Evolutionary conservation across 345 rosid genomes (phyloP).

Genomic region (Moricandia arvensis): DNA sequence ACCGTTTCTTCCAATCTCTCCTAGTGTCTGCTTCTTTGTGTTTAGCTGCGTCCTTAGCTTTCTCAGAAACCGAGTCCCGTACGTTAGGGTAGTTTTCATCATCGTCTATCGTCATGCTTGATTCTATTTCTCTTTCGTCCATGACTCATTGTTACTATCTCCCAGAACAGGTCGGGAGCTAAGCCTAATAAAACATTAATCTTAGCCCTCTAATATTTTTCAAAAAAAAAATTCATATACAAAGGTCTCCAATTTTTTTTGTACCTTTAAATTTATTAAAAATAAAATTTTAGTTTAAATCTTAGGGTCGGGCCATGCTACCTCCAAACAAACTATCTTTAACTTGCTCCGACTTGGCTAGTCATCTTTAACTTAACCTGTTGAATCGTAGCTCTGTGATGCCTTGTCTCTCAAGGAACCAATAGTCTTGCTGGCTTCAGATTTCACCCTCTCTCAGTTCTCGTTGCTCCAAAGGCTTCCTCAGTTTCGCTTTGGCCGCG

Average conservation of each 20-base stretch:
- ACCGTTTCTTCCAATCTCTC: slow-evolving; percentile 24
- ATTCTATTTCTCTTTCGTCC: slow-evolving; percentile 21
- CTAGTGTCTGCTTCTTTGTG: slow-evolving; percentile 26
- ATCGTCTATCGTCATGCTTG: neutral
- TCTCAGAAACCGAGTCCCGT: slow-evolving; percentile 21
- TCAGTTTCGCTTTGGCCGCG: too few relatives aligned
- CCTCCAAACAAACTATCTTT: slow-evolving; percentile 31
- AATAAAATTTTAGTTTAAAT: too few relatives aligned
- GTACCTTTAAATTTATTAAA: too few relatives aligned
- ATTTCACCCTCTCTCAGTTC: slow-evolving; percentile 6
- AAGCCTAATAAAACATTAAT: too few relatives aligned
- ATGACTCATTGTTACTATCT: slow-evolving; percentile 13
- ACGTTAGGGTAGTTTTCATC: neutral
- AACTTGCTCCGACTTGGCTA: slow-evolving; percentile 30
- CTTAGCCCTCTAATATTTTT: too few relatives aligned
- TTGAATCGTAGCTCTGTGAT: slow-evolving; percentile 15
- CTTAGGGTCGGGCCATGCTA: neutral
- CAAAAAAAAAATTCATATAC: too few relatives aligned
- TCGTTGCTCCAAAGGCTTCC: too few relatives aligned
- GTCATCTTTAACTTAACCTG: slow-evolving; percentile 35
- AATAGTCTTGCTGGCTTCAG: slow-evolving; percentile 8
- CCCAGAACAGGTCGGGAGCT: too few relatives aligned
- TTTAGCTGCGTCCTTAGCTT: slow-evolving; percentile 24
- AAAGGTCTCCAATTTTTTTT: too few relatives aligned
- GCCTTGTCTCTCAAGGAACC: slow-evolving; percentile 29